Conservation (phyloP, 1,139 yeast genomes). For the Magnusiomyces fungicola region DNA sequence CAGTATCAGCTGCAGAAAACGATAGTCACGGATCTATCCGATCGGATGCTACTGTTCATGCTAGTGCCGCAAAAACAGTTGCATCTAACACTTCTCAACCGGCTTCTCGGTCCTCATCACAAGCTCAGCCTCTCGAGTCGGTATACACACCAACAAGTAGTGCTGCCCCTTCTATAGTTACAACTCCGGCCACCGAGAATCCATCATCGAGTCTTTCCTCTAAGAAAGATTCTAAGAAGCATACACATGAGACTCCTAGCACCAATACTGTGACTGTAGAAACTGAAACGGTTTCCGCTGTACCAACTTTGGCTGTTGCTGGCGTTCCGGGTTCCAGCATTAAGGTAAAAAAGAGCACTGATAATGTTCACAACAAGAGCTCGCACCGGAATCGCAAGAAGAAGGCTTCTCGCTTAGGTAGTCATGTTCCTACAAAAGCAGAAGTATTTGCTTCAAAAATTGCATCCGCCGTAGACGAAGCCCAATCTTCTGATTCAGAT, state of each 20-base stretch:
- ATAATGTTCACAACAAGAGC: conserved; percentile 22
- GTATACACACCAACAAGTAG: neutral
- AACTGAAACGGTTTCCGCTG: conserved; percentile 38
- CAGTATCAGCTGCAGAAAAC: no score
- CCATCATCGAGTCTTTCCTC: neutral
- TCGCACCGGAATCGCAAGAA: conserved; percentile 21
- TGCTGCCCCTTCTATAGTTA: neutral
- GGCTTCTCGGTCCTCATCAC: neutral
- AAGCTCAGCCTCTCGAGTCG: neutral
- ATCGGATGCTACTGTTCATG: no score
- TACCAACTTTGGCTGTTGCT: conserved; percentile 31
- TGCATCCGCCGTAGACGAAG: conserved; percentile 91
- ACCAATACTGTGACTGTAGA: conserved; percentile 35
- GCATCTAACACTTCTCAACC: neutral
- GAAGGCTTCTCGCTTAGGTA: conserved; percentile 4
- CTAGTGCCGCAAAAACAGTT: neutral
- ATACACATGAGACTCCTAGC: conserved; percentile 2
- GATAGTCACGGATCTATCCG: no score
- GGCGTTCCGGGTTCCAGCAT: conserved; percentile 18
- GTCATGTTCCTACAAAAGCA: conserved; percentile 45
- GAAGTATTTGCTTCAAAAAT: conserved; percentile 91
- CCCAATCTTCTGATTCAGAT: conserved; percentile 77
- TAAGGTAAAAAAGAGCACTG: conserved; percentile 29
- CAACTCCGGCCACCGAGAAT: neutral
- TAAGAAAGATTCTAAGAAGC: neutral